Evolutionary conservation across 805 yeast genomes (phyloP).

Genomic region (Ogataea glucozyma): DNA sequence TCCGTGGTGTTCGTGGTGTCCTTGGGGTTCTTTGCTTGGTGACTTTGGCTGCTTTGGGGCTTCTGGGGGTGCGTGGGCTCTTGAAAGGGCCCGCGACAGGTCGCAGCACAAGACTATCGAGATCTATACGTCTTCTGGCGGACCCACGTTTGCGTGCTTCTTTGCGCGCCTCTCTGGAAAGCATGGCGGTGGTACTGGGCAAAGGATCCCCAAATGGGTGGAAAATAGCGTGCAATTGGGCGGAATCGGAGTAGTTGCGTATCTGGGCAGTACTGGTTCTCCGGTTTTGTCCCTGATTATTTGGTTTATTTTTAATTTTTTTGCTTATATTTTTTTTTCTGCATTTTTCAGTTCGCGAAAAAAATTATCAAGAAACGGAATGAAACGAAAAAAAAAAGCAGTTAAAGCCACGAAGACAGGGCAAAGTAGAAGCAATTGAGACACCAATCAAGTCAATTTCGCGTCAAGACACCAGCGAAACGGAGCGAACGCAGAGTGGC

Average conservation of each 20-base stretch:
- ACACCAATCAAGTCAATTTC: too few species aligned
- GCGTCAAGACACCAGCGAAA: too few species aligned
- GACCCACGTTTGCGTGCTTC: slow-evolving; percentile 36
- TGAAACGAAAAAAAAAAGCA: slow-evolving; percentile 9
- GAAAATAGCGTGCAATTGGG: too few species aligned
- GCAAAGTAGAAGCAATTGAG: too few species aligned
- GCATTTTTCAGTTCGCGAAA: background rate
- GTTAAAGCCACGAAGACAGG: background rate
- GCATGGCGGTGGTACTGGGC: slow-evolving; percentile 20
- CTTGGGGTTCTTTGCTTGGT: background rate
- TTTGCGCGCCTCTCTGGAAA: slow-evolving; percentile 30
- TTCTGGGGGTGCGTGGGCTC: slow-evolving; percentile 12
- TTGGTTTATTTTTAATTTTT: too few species aligned
- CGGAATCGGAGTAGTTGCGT: too few species aligned
- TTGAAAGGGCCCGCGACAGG: slow-evolving; percentile 17
- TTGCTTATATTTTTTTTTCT: too few species aligned
- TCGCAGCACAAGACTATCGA: slow-evolving; percentile 28
- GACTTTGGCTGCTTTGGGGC: slow-evolving; percentile 9
- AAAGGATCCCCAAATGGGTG: too few species aligned
- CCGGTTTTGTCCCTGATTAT: too few species aligned
- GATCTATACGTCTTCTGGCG: slow-evolving; percentile 29
- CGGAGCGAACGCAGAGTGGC: too few species aligned
- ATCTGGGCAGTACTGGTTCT: too few species aligned
- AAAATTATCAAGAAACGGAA: background rate
- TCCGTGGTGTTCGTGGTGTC: background rate